Evolutionary conservation across 148 eudicot species (phyloP).

Genomic region (Rhododendron williamsianum): DNA sequence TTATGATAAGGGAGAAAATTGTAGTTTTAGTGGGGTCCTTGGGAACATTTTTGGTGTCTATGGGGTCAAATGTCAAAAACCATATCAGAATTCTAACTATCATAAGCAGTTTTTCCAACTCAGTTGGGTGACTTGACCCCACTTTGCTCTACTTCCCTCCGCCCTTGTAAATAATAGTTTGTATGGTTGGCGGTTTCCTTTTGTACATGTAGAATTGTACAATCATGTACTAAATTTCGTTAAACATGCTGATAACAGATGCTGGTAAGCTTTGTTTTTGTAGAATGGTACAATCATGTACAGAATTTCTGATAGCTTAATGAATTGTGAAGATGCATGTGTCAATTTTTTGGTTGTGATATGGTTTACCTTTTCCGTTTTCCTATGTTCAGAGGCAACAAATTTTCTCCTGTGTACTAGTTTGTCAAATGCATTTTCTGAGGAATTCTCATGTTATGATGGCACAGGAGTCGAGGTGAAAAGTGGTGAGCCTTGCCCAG

Average conservation of each 20-base stretch:
- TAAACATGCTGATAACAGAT: neutral
- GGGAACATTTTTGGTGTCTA: neutral
- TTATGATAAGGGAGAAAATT: neutral
- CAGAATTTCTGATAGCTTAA: neutral
- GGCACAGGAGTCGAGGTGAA: constrained; percentile 58
- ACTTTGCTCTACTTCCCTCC: neutral
- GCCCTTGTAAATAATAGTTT: neutral
- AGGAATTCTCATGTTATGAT: neutral
- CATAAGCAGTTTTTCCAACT: neutral
- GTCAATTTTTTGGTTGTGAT: neutral
- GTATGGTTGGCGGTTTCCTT: neutral
- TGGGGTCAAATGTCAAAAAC: neutral
- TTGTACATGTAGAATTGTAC: neutral
- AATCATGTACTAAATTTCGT: neutral
- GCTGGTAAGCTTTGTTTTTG: neutral
- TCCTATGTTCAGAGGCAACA: neutral
- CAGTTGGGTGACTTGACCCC: neutral
- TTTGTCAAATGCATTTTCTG: neutral
- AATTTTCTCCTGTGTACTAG: neutral
- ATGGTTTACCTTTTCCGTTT: neutral
- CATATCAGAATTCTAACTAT: neutral
- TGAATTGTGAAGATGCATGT: neutral
- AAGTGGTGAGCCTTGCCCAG: constrained; percentile 43
- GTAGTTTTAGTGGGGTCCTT: neutral
- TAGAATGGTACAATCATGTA: neutral